These are phyloP conservation scores for Thymus mandschuricus DNA, from an alignment of 257 asterid genomes.

Conservation along the genomic window DNA sequence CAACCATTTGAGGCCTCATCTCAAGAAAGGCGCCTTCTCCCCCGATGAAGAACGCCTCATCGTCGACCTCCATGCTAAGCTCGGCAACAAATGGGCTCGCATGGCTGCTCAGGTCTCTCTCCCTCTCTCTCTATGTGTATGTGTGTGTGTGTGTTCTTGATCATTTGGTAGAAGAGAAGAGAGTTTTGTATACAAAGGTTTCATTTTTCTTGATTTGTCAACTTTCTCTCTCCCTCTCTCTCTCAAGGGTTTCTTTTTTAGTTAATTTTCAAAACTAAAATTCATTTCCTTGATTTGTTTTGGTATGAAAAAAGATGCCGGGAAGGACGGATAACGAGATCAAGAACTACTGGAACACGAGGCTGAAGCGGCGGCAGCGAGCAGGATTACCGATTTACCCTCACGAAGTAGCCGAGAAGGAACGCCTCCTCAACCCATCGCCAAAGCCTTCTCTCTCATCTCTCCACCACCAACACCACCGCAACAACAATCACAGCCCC, in stretches of 20 bases:
- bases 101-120: slow-evolving; percentile 56
- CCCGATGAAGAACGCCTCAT: slow-evolving; percentile 49
- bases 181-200: not conserved
- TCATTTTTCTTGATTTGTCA: not conserved
- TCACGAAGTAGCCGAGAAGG: slow-evolving; percentile 28
- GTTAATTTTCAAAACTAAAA: not conserved
- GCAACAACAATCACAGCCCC: slow-evolving; percentile 23
- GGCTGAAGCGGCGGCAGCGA: slow-evolving; percentile 65
- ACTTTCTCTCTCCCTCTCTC: too few relatives aligned
- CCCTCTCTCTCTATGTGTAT: not conserved
- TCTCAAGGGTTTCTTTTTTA: not conserved
- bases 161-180: too few relatives aligned
- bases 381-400: slow-evolving; percentile 72
- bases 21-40: slow-evolving; percentile 62
- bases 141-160: not conserved
- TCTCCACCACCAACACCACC: slow-evolving; percentile 33
- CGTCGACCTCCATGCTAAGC: slow-evolving; percentile 56
- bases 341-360: slow-evolving; percentile 78
- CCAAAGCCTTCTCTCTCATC: slow-evolving; percentile 34
- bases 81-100: slow-evolving; percentile 64
- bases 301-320: slow-evolving; percentile 47
- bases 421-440: slow-evolving; percentile 25
- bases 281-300: not conserved
- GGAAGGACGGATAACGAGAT: slow-evolving; percentile 78
- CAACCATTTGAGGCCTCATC: slow-evolving; percentile 59